These are phyloP conservation scores for Parasarocladium wereldwijsianum DNA, from an alignment of 2,329 filamentous ascomycete species.

Conservation along the genomic window DNA sequence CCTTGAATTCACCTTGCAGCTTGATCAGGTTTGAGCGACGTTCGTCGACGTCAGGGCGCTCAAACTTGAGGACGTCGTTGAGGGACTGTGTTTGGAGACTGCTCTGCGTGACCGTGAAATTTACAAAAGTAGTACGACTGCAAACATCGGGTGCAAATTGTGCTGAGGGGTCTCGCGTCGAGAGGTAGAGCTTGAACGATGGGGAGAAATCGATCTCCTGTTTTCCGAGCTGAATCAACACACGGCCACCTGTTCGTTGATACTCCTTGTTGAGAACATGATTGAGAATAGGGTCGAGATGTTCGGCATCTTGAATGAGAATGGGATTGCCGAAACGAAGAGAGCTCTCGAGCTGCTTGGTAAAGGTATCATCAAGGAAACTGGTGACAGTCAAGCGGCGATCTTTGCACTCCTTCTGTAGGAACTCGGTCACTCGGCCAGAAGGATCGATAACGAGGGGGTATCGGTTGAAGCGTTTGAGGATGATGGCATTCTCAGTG, in stretches of 20 bases:
- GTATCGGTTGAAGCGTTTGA: conserved; percentile 96
- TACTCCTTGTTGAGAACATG: conserved; percentile 99
- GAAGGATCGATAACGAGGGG: conserved; percentile 97
- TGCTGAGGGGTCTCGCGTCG: conserved; percentile 89
- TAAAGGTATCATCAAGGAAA: conserved; percentile 95
- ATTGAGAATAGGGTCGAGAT: conserved; percentile 92
- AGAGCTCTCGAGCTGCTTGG: conserved; percentile 93
- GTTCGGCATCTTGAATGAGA: conserved; percentile 94
- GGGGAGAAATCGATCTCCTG: conserved; percentile 99
- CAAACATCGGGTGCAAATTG: conserved; percentile 94
- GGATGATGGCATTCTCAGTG: conserved; percentile 94
- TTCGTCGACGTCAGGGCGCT: conserved; percentile 94
- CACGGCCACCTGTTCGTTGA: conserved; percentile 93
- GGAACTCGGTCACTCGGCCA: conserved; percentile 82
- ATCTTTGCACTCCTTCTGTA: conserved; percentile 89
- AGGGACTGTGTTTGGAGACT: conserved; percentile 96
- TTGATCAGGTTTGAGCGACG: conserved; percentile 95
- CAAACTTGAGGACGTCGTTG: conserved; percentile 93
- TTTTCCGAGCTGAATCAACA: conserved; percentile 93
- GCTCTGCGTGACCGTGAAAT: conserved; percentile 98
- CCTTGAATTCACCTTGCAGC: conserved; percentile 95
- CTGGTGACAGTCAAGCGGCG: conserved; percentile 90
- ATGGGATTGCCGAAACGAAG: conserved; percentile 97
- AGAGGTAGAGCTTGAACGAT: conserved; percentile 87
- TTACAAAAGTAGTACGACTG: conserved; percentile 97